Evolutionary conservation across 139 green algal species (phyloP), one percentile per base, ranked within the genome.

Genomic region (Picochlorum sp.): DNA sequence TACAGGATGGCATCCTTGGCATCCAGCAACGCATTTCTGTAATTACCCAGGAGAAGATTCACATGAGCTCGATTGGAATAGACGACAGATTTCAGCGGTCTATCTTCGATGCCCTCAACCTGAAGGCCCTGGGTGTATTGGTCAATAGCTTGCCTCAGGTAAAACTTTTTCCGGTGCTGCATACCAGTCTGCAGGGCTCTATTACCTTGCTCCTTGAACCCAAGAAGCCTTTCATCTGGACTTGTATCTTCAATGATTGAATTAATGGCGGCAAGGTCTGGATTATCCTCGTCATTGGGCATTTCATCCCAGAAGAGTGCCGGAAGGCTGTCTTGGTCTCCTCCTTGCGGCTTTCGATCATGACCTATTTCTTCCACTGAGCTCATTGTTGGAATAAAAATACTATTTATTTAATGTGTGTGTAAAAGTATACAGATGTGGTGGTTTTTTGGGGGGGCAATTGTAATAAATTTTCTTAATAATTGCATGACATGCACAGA

Each of bases 191-290:
- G 75, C 21, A 95, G 69, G 18, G 84, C 85, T 5, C 84, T 68
- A 68, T 95, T 95, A 41, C 86, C 87, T 55, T 86, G 80, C 4
- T 62, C 87, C 79, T 92, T 95, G 58, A 78, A 85, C 16, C 77
- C 85, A 10, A 86, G 73, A 7, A 82, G 83, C 9, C 73, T 52
- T 70, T 93, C 86, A 31, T 87, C 83, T 2, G 81, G 83, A 4
- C 77, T 89, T 4, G 63, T 73, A 60, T 95, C 87, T 2, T 81
- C 83, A 20, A 79, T 70, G 23, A 95, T 60, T 0, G 85, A 79
- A 23, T 89, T 66, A 30, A 95, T 76, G 1, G 83, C 87, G 18
- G 70, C 65, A 5, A 67, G 73, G 21, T 90, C 83, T 7, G 81
- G 61, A 20, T 93, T 74, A 3, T 81, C 65, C 7, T 80, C 67